A percentile compares a stretch with the other conserved stretches of the same genome.
phyloP scores from a whole-genome alignment of 148 eudicot species.

The Rhododendron mucronatum region DNA sequence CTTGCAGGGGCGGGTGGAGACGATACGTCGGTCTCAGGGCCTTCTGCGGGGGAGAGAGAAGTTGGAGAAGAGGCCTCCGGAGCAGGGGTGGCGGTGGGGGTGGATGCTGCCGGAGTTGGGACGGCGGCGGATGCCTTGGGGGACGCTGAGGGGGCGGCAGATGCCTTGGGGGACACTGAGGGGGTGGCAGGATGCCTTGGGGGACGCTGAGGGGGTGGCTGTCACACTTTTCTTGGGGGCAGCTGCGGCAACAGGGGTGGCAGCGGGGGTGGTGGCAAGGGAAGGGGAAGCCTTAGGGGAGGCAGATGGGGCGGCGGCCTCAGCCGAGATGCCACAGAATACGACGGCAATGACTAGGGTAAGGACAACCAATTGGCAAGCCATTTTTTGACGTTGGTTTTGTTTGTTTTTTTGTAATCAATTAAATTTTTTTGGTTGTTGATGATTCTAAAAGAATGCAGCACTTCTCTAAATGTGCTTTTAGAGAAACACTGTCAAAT shows the following conservation, averaged over 20 bases:
- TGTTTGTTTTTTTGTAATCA: neutral
- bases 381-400: slow-evolving; percentile 16
- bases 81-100: neutral
- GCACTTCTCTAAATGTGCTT: slow-evolving; percentile 14
- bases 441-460: neutral
- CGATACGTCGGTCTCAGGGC: slow-evolving; percentile 5
- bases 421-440: neutral
- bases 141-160: neutral
- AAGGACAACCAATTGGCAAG: slow-evolving; percentile 15
- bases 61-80: neutral
- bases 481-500: slow-evolving; percentile 4
- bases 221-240: neutral
- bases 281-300: slow-evolving; percentile 5
- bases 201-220: slow-evolving; percentile 5
- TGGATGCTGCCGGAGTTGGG: neutral
- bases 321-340: slow-evolving; percentile 4
- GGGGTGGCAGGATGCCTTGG: neutral
- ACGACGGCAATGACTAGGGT: slow-evolving; percentile 18
- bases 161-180: neutral
- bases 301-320: slow-evolving; percentile 2
- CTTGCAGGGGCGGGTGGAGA: slow-evolving; percentile 29
- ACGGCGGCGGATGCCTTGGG: slow-evolving; percentile 1
- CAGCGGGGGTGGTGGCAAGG: slow-evolving; percentile 2
- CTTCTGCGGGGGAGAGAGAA: neutral
- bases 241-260: slow-evolving; percentile 2